Evolutionary conservation across 2,329 filamentous ascomycete genomes (phyloP).

Genomic region (Neonectria punicea): DNA sequence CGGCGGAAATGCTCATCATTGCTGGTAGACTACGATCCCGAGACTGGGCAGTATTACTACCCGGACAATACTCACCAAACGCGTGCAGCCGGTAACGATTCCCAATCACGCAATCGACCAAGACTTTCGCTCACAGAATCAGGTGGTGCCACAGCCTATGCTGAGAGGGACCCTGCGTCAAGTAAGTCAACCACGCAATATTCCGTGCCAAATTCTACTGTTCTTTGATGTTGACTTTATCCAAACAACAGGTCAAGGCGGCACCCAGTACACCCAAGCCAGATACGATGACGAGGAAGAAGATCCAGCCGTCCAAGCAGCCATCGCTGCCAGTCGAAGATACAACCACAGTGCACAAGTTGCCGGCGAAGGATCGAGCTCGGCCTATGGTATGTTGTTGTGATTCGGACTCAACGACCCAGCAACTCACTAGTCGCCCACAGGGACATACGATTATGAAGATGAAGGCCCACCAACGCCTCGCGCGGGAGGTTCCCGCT

Average conservation of each 20-base stretch:
- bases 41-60: conserved; percentile 14
- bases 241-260: background rate
- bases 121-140: conserved; percentile 3
- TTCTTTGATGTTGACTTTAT: conserved; percentile 3
- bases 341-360: conserved; percentile 25
- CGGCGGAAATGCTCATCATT: conserved; percentile 3
- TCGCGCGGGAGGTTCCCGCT: conserved; percentile 3
- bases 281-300: conserved; percentile 23
- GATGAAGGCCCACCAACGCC: conserved; percentile 40
- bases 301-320: conserved; percentile 28
- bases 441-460: conserved; percentile 37
- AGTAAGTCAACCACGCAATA: conserved; percentile 5
- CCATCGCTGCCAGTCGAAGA: conserved; percentile 31
- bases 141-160: background rate
- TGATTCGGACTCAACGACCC: background rate
- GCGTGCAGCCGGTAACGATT: conserved; percentile 3
- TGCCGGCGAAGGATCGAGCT: conserved; percentile 28
- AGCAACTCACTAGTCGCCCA: background rate
- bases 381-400: conserved; percentile 34
- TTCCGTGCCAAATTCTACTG: background rate
- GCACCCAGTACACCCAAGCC: background rate
- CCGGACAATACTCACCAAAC: background rate
- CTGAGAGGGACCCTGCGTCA: background rate
- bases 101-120: background rate
- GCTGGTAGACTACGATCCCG: conserved; percentile 10